phyloP scores from a whole-genome alignment of 2,329 filamentous ascomycete species.

The Penicillium verrucosum region DNA sequence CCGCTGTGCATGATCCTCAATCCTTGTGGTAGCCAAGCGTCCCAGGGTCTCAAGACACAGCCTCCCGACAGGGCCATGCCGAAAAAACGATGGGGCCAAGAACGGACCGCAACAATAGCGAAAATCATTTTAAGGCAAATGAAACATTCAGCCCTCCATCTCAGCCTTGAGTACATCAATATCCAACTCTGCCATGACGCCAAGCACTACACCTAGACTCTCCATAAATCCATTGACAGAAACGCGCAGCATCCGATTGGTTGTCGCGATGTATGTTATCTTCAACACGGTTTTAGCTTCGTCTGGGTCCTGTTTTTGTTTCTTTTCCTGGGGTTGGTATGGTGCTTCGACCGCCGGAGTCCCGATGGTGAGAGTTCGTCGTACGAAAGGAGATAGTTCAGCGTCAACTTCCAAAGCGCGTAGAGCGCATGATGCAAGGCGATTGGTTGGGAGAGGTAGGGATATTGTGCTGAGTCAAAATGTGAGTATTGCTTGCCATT shows the following conservation, averaged over 20 bases:
- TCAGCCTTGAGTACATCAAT: constrained; percentile 66
- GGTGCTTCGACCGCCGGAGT: constrained; percentile 20
- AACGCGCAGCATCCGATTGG: constrained; percentile 93
- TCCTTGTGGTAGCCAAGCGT: constrained; percentile 9
- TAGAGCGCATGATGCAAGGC: constrained; percentile 73
- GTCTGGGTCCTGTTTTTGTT: constrained; percentile 24
- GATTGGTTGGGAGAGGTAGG: constrained; percentile 75
- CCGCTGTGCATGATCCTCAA: not conserved
- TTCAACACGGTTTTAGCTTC: constrained; percentile 57
- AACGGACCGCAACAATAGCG: not conserved
- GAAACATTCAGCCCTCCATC: constrained; percentile 21
- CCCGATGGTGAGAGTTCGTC: constrained; percentile 63
- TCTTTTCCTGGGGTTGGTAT: constrained; percentile 24
- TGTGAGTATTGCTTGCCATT: constrained; percentile 8
- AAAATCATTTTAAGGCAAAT: not conserved
- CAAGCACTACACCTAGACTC: constrained; percentile 75
- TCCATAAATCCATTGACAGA: constrained; percentile 97
- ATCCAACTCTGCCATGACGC: constrained; percentile 88
- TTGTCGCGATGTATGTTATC: constrained; percentile 79
- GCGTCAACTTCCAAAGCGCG: constrained; percentile 77
- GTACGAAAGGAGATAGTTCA: constrained; percentile 82
- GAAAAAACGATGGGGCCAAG: constrained; percentile 1
- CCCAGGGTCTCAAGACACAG: not conserved
- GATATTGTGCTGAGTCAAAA: constrained; percentile 59
- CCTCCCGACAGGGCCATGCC: not conserved